Base-by-base conservation (phyloP, 345 rosid species). In the Luvunga scandens region DNA sequence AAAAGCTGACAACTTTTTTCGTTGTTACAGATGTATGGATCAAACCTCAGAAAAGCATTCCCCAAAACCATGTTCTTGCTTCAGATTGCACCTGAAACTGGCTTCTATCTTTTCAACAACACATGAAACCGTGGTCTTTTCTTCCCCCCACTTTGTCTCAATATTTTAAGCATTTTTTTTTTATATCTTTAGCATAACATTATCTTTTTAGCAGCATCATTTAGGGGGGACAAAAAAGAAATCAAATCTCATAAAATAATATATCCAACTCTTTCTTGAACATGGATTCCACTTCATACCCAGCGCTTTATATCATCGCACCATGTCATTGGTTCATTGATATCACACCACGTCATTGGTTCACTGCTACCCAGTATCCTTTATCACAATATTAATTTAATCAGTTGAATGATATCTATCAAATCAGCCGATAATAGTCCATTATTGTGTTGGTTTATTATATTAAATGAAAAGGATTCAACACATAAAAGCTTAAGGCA, bases 251-350 rank as follows among this genome's bases (percentile, higher is more conserved):
- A 31, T 65, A 18, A 9, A 24, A 67, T 53, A 71, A 71, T 71
- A 55, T 30, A 53, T 14, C 39, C 16, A 5, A 60, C 55, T 60
- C 69, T 42, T 63, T 42, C 6, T 42, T 21, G 71, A 66, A 31
- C 50, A 66, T 75, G 78, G 63, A 34, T 31, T 75, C 71, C 78
- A 75, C 71, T 66, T 50, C 71, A 66, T 38, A 45, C 25, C 38
- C 77, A 74, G 19, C 22, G 36, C 50, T 5, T 1, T 16, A 38
- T 33, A 27, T 16, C 60, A 61, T 73, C n/a, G 9, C 28, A 36
- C 67, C 42, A 18, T n/a, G 25, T 56, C 27, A 16, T 60, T 36
- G 67, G 76, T 60, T 64, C 67, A 36, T 60, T 42, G 50, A 10
- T 39, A 61, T 73, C 39, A 18, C 28, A 36, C 67, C 42, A 18